A percentile compares a stretch with the other conserved stretches of the same genome.
phyloP scores from a whole-genome alignment of 2,329 filamentous ascomycete species.

The Clonostachys rosea region DNA sequence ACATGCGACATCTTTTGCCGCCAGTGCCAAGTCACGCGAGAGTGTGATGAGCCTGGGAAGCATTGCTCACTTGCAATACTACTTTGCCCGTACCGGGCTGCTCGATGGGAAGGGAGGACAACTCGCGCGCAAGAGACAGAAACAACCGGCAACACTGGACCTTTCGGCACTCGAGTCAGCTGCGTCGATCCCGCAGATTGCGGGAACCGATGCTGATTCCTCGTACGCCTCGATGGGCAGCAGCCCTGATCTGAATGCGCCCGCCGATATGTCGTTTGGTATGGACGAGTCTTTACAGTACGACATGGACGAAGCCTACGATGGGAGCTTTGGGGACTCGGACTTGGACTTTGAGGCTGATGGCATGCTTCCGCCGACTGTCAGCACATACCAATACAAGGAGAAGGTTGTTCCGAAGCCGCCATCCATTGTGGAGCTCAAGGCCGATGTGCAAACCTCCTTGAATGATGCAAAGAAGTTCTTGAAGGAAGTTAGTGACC shows the following conservation, averaged over 20 bases:
- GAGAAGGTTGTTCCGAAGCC: slow-evolving; percentile 78
- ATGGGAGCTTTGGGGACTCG: slow-evolving; percentile 54
- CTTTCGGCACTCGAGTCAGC: slow-evolving; percentile 43
- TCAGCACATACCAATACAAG: slow-evolving; percentile 89
- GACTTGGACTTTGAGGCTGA: slow-evolving; percentile 49
- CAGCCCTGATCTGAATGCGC: slow-evolving; percentile 49
- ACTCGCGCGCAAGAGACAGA: slow-evolving; percentile 67
- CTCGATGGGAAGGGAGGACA: slow-evolving; percentile 91
- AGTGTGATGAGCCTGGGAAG: slow-evolving; percentile 95
- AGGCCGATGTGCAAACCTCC: slow-evolving; percentile 59
- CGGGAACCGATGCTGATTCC: slow-evolving; percentile 49
- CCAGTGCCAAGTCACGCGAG: slow-evolving; percentile 83
- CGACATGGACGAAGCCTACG: slow-evolving; percentile 23
- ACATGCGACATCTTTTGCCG: slow-evolving; percentile 82
- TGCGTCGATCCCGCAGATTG: slow-evolving; percentile 25
- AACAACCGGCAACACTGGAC: slow-evolving; percentile 53
- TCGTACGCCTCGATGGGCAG: slow-evolving; percentile 56
- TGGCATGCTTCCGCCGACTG: slow-evolving; percentile 90
- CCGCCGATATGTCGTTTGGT: slow-evolving; percentile 27
- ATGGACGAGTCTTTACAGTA: slow-evolving; percentile 29
- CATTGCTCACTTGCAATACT: slow-evolving; percentile 96
- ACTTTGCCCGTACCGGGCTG: slow-evolving; percentile 91
- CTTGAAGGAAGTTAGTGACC: slow-evolving; percentile 52
- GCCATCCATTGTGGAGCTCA: slow-evolving; percentile 76
- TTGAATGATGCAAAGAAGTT: slow-evolving; percentile 66